Percentiles rank a stretch among this genome's conserved stretches.
Conservation (phyloP, 1,284 basidiomycete genomes). For the Phenoliferia sp. region DNA sequence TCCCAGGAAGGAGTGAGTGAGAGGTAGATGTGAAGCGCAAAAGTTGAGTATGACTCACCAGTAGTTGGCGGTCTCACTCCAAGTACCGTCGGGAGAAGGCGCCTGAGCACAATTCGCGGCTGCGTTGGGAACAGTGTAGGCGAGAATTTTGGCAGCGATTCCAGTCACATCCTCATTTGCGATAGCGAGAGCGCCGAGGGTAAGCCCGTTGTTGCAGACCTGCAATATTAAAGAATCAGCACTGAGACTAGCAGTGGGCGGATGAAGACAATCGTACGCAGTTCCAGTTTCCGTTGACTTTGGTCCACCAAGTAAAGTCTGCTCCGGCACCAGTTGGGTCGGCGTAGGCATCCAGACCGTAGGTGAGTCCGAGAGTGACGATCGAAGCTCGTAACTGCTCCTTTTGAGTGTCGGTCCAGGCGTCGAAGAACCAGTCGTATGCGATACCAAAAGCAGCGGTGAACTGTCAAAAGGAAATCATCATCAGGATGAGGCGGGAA, state of each 20-base stretch:
- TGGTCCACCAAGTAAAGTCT: constrained; percentile 42
- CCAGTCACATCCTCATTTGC: constrained; percentile 76
- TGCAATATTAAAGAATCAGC: too few relatives aligned
- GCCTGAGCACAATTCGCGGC: constrained; percentile 67
- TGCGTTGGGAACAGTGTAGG: constrained; percentile 65
- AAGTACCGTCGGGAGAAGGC: constrained; percentile 67
- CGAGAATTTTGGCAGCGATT: constrained; percentile 62
- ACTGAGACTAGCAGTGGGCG: too few relatives aligned
- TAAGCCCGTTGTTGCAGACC: constrained; percentile 87
- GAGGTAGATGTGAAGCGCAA: not conserved
- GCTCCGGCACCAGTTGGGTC: constrained; percentile 8
- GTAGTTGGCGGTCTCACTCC: constrained; percentile 93
- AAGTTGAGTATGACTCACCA: constrained; percentile 66
- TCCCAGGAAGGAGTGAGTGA: too few relatives aligned
- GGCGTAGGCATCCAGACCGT: constrained; percentile 41
- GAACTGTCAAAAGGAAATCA: constrained; percentile 55
- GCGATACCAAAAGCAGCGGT: constrained; percentile 79
- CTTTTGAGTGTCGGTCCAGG: constrained; percentile 72
- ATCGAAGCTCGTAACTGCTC: constrained; percentile 66
- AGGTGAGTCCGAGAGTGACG: constrained; percentile 67
- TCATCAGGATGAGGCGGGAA: not conserved
- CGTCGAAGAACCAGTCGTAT: constrained; percentile 89
- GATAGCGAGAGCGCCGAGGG: constrained; percentile 84
- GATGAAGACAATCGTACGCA: too few relatives aligned
- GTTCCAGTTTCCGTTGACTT: constrained; percentile 82